These are phyloP conservation scores for Aspergillus biplanus DNA, from an alignment of 495 filamentous ascomycete genomes.

Conservation along the genomic window DNA sequence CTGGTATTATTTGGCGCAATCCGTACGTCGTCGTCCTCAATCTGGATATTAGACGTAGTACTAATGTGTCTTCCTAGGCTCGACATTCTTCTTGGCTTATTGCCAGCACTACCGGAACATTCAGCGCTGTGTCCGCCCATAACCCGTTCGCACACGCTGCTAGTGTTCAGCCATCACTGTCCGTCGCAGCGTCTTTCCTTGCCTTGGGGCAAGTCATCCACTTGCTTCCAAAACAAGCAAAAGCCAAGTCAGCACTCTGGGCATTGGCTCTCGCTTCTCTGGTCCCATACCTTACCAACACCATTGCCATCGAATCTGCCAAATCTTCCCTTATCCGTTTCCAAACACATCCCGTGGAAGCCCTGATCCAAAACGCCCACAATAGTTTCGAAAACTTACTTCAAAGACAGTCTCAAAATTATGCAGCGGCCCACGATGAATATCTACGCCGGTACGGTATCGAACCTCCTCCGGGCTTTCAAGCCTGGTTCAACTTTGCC, in stretches of 20 bases:
- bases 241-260: slow-evolving; percentile 13
- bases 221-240: slow-evolving; percentile 10
- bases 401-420: not conserved
- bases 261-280: not conserved
- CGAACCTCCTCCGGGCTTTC: slow-evolving; percentile 64
- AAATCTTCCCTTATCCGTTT: slow-evolving; percentile 1
- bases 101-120: slow-evolving; percentile 6
- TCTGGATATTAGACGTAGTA: not conserved
- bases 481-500: slow-evolving; percentile 67
- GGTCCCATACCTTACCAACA: slow-evolving; percentile 9
- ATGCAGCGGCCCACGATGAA: not conserved
- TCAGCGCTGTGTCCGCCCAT: slow-evolving; percentile 18
- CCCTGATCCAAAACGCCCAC: not conserved
- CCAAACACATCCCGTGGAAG: slow-evolving; percentile 19
- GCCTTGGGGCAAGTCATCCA: slow-evolving; percentile 16
- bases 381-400: not conserved
- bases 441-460: slow-evolving; percentile 50
- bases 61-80: not conserved
- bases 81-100: slow-evolving; percentile 15
- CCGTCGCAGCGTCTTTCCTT: slow-evolving; percentile 8
- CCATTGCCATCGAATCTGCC: not conserved
- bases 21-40: not conserved
- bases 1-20: slow-evolving; percentile 1
- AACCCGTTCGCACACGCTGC: not conserved
- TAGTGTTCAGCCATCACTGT: slow-evolving; percentile 2